Base-by-base conservation (phyloP, 768 basidiomycete species). In the Terana coerulea region DNA sequence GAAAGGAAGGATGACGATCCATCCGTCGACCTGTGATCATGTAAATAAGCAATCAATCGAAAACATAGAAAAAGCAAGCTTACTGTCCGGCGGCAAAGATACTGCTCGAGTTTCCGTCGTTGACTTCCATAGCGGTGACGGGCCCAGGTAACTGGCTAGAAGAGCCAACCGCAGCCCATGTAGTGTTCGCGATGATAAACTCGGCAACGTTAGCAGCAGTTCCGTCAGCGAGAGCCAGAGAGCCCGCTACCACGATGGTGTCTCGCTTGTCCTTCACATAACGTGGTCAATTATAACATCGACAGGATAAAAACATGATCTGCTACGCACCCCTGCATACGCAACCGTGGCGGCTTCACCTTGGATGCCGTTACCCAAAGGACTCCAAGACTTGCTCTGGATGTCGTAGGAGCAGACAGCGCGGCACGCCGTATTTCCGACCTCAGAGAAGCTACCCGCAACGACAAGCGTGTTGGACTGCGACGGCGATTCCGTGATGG, bases 41-140 rank as follows among this genome's bases (percentile, higher is more conserved):
- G 29, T 25, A 33, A 15, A 2, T 14, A 22, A 47, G 2, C 46
- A 47, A 5, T 33, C 3, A 2, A 8, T 12, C 15, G 28, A 2
- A 33, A 17, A 17, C 10, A 29, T 22, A 19, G 19, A 5, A 51
- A 46, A 47, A 21, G 31, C n/a, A n/a, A 39, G 69, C 84, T 64
- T 54, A 92, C 85, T 78, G 81, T 59, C 95, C 95, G 29, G 94
- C 91, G 41, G 87, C 91, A 61, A 94, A 99, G 49, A 98, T 78
- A 61, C 89, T 95, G 59, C 81, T 88, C 1, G 70, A 65, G 63
- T 97, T 92, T 19, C 79, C 78, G 56, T 84, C 74, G 66, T 98
- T 91, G 35, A 93, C 86, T 47, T 87, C 86, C 46, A 98, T 65
- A 10, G 95, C 94, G 3, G 92, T 88, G 1, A 93, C 88, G 2